Conservation (phyloP, 2,329 filamentous ascomycete species). For the Arthrobotrys musiformis region DNA sequence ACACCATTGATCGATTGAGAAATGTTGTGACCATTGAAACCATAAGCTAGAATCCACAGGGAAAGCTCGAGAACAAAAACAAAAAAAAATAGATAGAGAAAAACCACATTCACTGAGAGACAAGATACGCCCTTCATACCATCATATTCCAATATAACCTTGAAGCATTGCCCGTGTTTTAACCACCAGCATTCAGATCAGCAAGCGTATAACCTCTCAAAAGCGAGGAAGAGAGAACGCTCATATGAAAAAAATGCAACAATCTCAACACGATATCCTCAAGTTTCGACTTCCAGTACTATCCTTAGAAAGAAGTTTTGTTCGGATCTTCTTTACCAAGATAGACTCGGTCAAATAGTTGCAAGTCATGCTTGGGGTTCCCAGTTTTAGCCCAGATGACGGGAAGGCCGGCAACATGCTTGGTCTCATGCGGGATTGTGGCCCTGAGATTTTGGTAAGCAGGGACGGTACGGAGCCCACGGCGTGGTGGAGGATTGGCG, state of each 20-base stretch:
- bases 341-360: slow-evolving; percentile 29
- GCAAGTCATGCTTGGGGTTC: slow-evolving; percentile 17
- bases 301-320: slow-evolving; percentile 1
- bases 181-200: neutral
- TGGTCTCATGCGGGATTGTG: neutral
- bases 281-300: neutral
- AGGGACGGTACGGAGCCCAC: neutral
- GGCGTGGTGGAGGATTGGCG: neutral
- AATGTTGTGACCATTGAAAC: neutral
- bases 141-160: neutral
- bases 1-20: neutral
- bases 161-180: neutral
- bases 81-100: neutral
- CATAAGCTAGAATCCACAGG: neutral
- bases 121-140: neutral
- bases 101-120: neutral
- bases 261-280: slow-evolving; percentile 28
- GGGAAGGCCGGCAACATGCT: slow-evolving; percentile 10
- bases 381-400: slow-evolving; percentile 46
- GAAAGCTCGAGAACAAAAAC: neutral
- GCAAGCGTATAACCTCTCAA: neutral
- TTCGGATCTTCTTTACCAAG: slow-evolving; percentile 14
- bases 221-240: neutral
- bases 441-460: neutral
- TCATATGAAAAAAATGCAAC: slow-evolving; percentile 28